Evolutionary conservation across 306 rosid species (phyloP), one percentile per base, ranked within the genome.

Genomic region (Lathyrus tuberosus): DNA sequence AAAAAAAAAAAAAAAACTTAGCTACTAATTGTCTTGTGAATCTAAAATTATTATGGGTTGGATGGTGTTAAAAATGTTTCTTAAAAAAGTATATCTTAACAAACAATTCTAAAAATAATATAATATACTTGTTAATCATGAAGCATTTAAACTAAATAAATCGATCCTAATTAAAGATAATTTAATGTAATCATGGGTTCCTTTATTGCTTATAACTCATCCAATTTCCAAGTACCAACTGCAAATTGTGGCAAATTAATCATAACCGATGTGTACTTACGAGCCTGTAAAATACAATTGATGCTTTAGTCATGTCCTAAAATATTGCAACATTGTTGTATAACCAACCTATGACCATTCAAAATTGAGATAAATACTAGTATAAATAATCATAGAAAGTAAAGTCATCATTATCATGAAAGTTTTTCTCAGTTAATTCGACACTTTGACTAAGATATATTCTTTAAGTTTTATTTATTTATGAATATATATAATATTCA

Each of bases 181-280:
- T 35, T 51, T 62, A 14, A 22, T 67, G 10, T 30, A 59, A 78
- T 78, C 58, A 67, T 68, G 69, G 43, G 54, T 24, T 47, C 38
- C 57, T 41, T 59, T 42, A 42, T 42, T 46, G 14, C 33, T 20
- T 31, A 33, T 35, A 37, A 49, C 24, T 51, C 61, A 53, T 68
- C 68, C 41, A 67, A 26, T 54, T 54, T 67, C 71, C 30, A 44
- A 1, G 12, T 11, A 13, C 24, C 24, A 16, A 35, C 78, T 63
- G 18, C 77, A 71, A 76, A 76, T 76, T 47, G 5, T 35, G 70
- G 76, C 76, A 46, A 74, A 35, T 65, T 75, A 75, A 65, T 75
- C 71, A 80, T 75, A 26, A 48, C 58, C 31, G 2, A 0, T 65
- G 0, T 71, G 80, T 70, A 65, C 75, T 76, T 60, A 71, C 2